Percentiles rank a stretch among this genome's conserved stretches.
Conservation (phyloP, 2,329 filamentous ascomycete genomes). For the Cladobotryum protrusum region DNA sequence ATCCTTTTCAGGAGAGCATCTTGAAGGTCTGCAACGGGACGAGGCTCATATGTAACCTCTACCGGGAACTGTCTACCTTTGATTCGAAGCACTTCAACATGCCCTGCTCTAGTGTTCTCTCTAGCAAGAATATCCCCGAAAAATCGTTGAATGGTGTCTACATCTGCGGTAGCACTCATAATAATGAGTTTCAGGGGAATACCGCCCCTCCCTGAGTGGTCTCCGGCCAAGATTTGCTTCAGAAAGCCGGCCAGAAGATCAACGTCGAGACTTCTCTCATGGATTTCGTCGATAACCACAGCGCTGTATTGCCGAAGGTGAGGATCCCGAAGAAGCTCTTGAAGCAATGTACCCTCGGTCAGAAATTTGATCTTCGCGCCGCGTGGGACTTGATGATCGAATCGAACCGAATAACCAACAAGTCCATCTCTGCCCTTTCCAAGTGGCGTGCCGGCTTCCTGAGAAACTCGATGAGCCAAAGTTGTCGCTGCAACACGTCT, state of each 20-base stretch:
- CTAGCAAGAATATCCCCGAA: slow-evolving; percentile 44
- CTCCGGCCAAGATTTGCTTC: slow-evolving; percentile 62
- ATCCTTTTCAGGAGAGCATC: slow-evolving; percentile 76
- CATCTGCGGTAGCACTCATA: slow-evolving; percentile 95
- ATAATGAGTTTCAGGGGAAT: slow-evolving; percentile 80
- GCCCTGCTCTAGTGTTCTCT: slow-evolving; percentile 10
- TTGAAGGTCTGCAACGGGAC: slow-evolving; percentile 72
- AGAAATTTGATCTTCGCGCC: slow-evolving; percentile 87
- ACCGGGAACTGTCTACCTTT: slow-evolving; percentile 86
- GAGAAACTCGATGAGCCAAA: slow-evolving; percentile 78
- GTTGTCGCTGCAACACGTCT: slow-evolving; percentile 90
- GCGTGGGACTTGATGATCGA: slow-evolving; percentile 78
- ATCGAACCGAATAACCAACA: slow-evolving; percentile 92
- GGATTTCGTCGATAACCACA: slow-evolving; percentile 91
- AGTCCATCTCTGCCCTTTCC: slow-evolving; percentile 37
- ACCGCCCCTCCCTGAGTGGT: slow-evolving; percentile 60
- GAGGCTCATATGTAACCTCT: slow-evolving; percentile 65
- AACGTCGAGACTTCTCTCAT: slow-evolving; percentile 91
- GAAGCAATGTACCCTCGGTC: slow-evolving; percentile 92
- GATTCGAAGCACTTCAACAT: slow-evolving; percentile 53
- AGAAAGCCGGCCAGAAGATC: slow-evolving; percentile 87
- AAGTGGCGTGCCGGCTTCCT: slow-evolving; percentile 59
- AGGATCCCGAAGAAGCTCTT: slow-evolving; percentile 85
- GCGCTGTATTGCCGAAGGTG: slow-evolving; percentile 79
- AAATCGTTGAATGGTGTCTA: slow-evolving; percentile 70